Conservation (phyloP, 2,329 filamentous ascomycete genomes). For the Phialocephala sp. region DNA sequence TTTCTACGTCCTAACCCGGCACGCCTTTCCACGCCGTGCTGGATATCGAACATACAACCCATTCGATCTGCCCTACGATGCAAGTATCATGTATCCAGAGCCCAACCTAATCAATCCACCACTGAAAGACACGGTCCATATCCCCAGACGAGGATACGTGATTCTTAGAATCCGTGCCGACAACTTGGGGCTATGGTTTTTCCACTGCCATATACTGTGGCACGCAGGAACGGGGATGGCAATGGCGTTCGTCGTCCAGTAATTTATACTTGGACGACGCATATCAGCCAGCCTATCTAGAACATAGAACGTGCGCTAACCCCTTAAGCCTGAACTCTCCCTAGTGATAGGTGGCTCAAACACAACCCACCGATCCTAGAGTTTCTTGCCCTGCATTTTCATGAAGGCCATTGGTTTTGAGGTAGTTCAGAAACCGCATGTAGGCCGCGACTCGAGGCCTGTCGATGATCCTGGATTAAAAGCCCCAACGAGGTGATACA, state of each 20-base stretch:
- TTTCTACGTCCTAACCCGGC: slow-evolving; percentile 24
- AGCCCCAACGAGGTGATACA: too few relatives aligned
- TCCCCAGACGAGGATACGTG: slow-evolving; percentile 45
- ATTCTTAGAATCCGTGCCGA: slow-evolving; percentile 45
- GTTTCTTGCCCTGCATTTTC: too few relatives aligned
- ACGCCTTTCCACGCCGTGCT: background rate
- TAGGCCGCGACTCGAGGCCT: too few relatives aligned
- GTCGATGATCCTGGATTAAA: too few relatives aligned
- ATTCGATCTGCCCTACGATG: slow-evolving; percentile 31
- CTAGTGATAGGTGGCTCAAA: too few relatives aligned
- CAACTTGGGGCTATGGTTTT: slow-evolving; percentile 47
- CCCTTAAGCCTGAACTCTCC: too few relatives aligned
- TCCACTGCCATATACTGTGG: slow-evolving; percentile 47
- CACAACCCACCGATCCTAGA: too few relatives aligned
- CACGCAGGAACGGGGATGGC: slow-evolving; percentile 48
- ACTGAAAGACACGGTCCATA: slow-evolving; percentile 45
- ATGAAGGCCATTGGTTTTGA: too few relatives aligned
- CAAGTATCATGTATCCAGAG: background rate
- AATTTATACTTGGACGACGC: background rate
- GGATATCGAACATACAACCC: slow-evolving; percentile 43
- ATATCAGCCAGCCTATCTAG: too few relatives aligned
- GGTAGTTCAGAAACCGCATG: too few relatives aligned
- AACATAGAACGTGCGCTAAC: too few relatives aligned
- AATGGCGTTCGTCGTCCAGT: slow-evolving; percentile 36
- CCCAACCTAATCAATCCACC: slow-evolving; percentile 56